A percentile compares a stretch with the other conserved stretches of the same genome.
These are phyloP conservation scores for Ogataea trehaloabstinens DNA, from an alignment of 805 yeast genomes.

Conservation along the genomic window DNA sequence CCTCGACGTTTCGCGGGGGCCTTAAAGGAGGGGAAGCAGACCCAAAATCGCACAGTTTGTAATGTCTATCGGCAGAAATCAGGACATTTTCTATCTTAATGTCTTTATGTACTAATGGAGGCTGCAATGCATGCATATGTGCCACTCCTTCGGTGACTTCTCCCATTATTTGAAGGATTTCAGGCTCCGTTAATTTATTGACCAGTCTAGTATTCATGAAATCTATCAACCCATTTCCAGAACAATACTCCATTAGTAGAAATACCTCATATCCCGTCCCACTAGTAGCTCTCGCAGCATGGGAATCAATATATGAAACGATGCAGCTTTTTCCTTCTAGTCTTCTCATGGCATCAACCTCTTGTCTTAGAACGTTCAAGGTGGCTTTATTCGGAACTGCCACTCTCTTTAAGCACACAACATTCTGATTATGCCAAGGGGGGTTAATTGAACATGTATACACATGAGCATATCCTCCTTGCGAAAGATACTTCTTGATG, in stretches of 20 bases:
- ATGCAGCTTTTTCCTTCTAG: slow-evolving; percentile 74
- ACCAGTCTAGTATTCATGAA: slow-evolving; percentile 73
- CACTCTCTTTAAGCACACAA: slow-evolving; percentile 91
- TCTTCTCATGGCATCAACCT: slow-evolving; percentile 96
- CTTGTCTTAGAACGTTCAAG: slow-evolving; percentile 81
- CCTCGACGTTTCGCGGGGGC: slow-evolving; percentile 73
- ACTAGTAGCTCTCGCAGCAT: slow-evolving; percentile 71
- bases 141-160: slow-evolving; percentile 73
- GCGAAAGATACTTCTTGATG: slow-evolving; percentile 70
- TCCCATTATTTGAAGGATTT: slow-evolving; percentile 64
- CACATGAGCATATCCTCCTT: slow-evolving; percentile 95
- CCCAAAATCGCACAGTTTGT: slow-evolving; percentile 92
- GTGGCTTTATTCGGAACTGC: slow-evolving; percentile 88
- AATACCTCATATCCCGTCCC: slow-evolving; percentile 70
- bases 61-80: slow-evolving; percentile 64
- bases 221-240: slow-evolving; percentile 72
- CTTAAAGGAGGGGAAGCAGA: slow-evolving; percentile 70
- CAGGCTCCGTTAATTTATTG: slow-evolving; percentile 64
- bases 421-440: slow-evolving; percentile 47
- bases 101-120: slow-evolving; percentile 76
- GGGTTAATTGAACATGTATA: slow-evolving; percentile 75
- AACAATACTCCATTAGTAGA: slow-evolving; percentile 76
- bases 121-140: slow-evolving; percentile 69
- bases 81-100: slow-evolving; percentile 92
- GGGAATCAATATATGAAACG: slow-evolving; percentile 91